phyloP scores from a whole-genome alignment of 1,284 basidiomycete species.

The Hypsizygus ulmarius region DNA sequence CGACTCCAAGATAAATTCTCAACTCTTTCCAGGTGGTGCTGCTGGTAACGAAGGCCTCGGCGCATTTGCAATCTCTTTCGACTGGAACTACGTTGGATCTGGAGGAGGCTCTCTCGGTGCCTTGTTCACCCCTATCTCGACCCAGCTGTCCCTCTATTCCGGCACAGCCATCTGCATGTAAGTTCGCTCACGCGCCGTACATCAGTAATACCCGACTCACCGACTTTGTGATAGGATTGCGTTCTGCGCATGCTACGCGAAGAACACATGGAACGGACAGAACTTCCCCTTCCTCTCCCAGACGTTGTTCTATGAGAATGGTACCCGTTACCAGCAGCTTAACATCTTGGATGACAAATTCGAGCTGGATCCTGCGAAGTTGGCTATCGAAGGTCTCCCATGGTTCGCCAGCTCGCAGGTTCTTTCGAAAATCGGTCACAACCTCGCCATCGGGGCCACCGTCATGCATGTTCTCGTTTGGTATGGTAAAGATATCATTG shows the following conservation, averaged over 20 bases:
- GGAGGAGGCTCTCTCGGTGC: slow-evolving; percentile 40
- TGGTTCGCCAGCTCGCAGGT: slow-evolving; percentile 44
- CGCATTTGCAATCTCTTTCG: slow-evolving; percentile 49
- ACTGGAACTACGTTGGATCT: slow-evolving; percentile 57
- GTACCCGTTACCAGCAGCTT: slow-evolving; percentile 35
- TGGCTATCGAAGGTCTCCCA: slow-evolving; percentile 40
- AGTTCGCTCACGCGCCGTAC: slow-evolving; percentile 13
- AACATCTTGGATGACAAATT: slow-evolving; percentile 36
- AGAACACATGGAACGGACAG: slow-evolving; percentile 41
- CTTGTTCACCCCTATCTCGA: slow-evolving; percentile 44
- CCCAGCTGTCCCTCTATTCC: slow-evolving; percentile 38
- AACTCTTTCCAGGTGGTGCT: slow-evolving; percentile 33
- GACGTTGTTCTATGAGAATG: slow-evolving; percentile 38
- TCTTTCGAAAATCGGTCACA: slow-evolving; percentile 37
- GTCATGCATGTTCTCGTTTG: slow-evolving; percentile 47
- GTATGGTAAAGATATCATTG: slow-evolving; percentile 47
- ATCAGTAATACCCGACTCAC: background rate
- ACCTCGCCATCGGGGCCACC: slow-evolving; percentile 42
- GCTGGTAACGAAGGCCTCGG: slow-evolving; percentile 49
- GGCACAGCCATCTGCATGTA: slow-evolving; percentile 41
- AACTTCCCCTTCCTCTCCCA: slow-evolving; percentile 51
- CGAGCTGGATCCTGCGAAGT: slow-evolving; percentile 39
- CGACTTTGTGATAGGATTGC: slow-evolving; percentile 27
- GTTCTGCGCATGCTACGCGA: slow-evolving; percentile 36
- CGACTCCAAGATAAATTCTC: slow-evolving; percentile 1